Evolutionary conservation across 768 basidiomycete genomes (phyloP).

Genomic region (Lenzites betulinus): DNA sequence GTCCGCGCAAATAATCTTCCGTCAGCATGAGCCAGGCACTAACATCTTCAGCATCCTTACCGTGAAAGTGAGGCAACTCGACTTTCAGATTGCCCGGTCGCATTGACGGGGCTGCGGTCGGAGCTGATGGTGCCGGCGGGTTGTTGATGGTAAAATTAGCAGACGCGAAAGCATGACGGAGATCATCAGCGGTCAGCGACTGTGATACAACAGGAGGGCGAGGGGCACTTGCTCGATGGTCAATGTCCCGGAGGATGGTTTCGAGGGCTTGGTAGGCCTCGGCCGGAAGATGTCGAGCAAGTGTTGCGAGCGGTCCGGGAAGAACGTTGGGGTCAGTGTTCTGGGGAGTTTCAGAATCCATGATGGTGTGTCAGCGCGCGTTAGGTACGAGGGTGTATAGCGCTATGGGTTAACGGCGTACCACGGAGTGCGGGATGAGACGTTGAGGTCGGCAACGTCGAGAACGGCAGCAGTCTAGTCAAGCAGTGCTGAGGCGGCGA

Average conservation of each 20-base stretch:
- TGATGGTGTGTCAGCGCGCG: background rate
- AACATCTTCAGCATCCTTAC: constrained; percentile 9
- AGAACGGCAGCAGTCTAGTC: background rate
- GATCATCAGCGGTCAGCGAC: background rate
- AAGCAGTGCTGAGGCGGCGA: background rate
- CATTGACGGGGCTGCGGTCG: background rate
- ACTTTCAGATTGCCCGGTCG: constrained; percentile 1
- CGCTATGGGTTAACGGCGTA: constrained; percentile 6
- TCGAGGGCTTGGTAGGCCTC: background rate
- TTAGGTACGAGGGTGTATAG: background rate
- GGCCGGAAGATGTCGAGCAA: background rate
- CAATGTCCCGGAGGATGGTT: constrained; percentile 2
- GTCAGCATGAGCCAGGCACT: background rate
- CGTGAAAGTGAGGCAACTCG: constrained; percentile 1
- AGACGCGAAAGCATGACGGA: background rate
- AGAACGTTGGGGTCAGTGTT: no score
- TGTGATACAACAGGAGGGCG: background rate
- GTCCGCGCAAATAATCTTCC: constrained; percentile 3
- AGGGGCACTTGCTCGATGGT: no score
- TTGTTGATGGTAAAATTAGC: background rate
- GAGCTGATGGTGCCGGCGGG: background rate
- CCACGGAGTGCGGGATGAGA: background rate
- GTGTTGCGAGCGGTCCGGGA: background rate
- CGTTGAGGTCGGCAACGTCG: background rate
- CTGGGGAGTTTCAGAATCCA: background rate